Conservation (phyloP, 805 yeast genomes). For the Scheffersomyces lignosus region DNA sequence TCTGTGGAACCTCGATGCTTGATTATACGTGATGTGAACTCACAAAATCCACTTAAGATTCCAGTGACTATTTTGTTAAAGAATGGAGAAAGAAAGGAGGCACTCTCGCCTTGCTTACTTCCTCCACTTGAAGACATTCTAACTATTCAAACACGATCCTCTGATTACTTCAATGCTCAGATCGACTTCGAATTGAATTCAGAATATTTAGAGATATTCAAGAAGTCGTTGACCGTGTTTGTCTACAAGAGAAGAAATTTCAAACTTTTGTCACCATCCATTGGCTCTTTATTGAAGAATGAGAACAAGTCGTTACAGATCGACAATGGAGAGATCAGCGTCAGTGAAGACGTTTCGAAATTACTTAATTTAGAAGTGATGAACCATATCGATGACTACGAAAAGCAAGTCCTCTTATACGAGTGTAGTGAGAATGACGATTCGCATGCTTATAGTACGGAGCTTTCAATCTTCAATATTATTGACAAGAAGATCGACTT, state of each 20-base stretch:
- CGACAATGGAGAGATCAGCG: conserved; percentile 25
- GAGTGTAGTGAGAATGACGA: conserved; percentile 21
- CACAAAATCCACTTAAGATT: conserved; percentile 53
- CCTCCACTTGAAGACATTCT: conserved; percentile 57
- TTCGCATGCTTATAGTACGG: conserved; percentile 21
- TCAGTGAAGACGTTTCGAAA: conserved; percentile 23
- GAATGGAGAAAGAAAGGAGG: conserved; percentile 33
- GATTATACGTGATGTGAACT: conserved; percentile 68
- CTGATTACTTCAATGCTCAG: conserved; percentile 55
- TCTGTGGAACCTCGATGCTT: conserved; percentile 80
- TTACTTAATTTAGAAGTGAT: conserved; percentile 24
- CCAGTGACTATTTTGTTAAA: conserved; percentile 40
- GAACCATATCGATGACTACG: conserved; percentile 23
- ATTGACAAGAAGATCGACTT: conserved; percentile 60
- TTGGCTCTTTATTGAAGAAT: conserved; percentile 33
- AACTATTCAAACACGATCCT: conserved; percentile 46
- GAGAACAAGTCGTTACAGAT: conserved; percentile 31
- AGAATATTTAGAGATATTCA: conserved; percentile 44
- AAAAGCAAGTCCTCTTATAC: conserved; percentile 29
- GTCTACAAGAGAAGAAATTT: conserved; percentile 50
- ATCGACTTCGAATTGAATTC: conserved; percentile 43
- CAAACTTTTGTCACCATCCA: conserved; percentile 33
- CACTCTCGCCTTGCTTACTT: conserved; percentile 65
- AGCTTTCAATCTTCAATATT: conserved; percentile 44
- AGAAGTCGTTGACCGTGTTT: conserved; percentile 46